phyloP scores from a whole-genome alignment of 371 early-diverging fungal species.

The Apophysomyces trapeziformis region DNA sequence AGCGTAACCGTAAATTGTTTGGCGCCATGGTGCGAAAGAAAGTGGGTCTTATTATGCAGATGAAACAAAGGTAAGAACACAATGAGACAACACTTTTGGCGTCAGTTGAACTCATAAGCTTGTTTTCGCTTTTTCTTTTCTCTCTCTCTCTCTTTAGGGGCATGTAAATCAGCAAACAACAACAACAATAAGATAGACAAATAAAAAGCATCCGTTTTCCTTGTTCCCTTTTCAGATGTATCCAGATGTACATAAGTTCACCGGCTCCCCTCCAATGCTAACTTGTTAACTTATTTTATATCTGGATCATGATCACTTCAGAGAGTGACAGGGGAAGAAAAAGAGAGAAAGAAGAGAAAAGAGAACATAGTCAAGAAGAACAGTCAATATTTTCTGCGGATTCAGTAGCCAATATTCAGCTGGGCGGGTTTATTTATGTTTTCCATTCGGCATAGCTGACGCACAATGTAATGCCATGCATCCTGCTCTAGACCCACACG shows the following conservation, averaged over 20 bases:
- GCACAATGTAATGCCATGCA: conserved; percentile 62
- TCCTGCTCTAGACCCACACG: conserved; percentile 54
- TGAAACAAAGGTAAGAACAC: conserved; percentile 58
- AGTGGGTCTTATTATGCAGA: conserved; percentile 63
- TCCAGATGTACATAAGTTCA: not conserved
- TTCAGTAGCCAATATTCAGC: conserved; percentile 46
- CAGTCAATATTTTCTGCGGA: no score
- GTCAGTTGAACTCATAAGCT: not conserved
- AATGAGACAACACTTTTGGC: not conserved
- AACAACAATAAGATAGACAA: not conserved
- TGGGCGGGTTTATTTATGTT: conserved; percentile 42
- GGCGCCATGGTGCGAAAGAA: conserved; percentile 59
- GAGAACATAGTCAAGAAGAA: not conserved
- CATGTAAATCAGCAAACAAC: conserved; percentile 8
- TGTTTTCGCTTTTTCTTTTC: no score
- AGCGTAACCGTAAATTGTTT: conserved; percentile 54
- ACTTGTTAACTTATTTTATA: no score
- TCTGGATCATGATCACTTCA: no score
- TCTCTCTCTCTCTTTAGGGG: conserved; percentile 4
- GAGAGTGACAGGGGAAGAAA: not conserved
- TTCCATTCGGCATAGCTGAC: conserved; percentile 54
- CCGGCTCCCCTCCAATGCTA: no score
- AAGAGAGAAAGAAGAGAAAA: no score
- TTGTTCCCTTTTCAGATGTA: no score
- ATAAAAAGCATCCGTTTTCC: not conserved